Evolutionary conservation across 164 flowering plant species (phyloP).

Genomic region (Dillenia turbinata): DNA sequence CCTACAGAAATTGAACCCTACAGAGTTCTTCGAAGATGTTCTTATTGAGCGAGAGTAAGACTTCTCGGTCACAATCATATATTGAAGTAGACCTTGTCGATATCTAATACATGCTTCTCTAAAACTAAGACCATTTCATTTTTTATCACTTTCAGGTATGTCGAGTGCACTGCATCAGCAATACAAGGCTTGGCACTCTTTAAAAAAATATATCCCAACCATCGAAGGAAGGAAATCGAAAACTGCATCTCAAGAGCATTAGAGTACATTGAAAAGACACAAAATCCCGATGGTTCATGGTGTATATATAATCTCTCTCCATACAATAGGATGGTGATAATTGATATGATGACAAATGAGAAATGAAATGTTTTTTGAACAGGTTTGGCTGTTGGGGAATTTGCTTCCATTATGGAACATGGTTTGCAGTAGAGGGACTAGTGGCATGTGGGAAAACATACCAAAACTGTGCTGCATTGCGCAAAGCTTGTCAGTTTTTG

Average conservation of each 20-base stretch:
- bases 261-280: constrained; percentile 22
- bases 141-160: constrained; percentile 27
- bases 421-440: constrained; percentile 53
- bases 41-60: constrained; percentile 42
- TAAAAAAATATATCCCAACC: constrained; percentile 30
- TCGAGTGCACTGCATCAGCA: constrained; percentile 56
- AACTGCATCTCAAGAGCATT: constrained; percentile 20
- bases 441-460: constrained; percentile 28
- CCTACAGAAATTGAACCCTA: constrained; percentile 42
- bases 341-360: not conserved
- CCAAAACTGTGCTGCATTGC: constrained; percentile 26
- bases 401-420: constrained; percentile 58
- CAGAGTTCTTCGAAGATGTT: constrained; percentile 38
- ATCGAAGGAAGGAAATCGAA: constrained; percentile 37
- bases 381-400: constrained; percentile 76
- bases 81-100: no score
- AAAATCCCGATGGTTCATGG: constrained; percentile 41
- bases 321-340: not conserved
- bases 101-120: not conserved
- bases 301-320: not conserved
- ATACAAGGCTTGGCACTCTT: constrained; percentile 38
- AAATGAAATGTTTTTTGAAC: not conserved
- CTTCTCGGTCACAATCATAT: not conserved
- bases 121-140: not conserved
- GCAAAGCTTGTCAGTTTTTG: constrained; percentile 42